Evolutionary conservation across 768 basidiomycete species (phyloP), one percentile per base, ranked within the genome.

Genomic region (Podaxis carcinomalis): DNA sequence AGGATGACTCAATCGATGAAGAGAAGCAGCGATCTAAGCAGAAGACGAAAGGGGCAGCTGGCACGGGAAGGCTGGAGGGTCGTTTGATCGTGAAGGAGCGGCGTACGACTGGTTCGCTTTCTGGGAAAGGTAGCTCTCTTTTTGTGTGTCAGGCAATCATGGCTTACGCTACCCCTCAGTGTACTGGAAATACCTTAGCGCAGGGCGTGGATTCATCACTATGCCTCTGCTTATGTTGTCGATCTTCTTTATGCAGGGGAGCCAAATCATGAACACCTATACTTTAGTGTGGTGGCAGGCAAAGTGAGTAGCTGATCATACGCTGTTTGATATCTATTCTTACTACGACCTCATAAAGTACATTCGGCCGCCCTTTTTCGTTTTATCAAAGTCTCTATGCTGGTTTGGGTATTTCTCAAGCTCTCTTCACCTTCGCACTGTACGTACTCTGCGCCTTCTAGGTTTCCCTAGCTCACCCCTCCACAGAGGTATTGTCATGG

Each of bases 271-370:
- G 65, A 87, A 83, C 64, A 81, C 83, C 57, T 88, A 89, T 62
- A 86, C 84, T 51, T 74, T 91, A 14, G 83, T 89, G 16, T 90
- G 85, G 83, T 88, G 89, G 89, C 81, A 89, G 68, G 77, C 74
- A 46, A 79, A 87, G 83, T 85, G 50, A 56, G 80, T 73, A 0
- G 19, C 27, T 23, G 37, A 46, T 56, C 36, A 28, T 27, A 28
- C 28, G 52, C 51, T n/a, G 39, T 19, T 14, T 56, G 19, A 32
- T n/a, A 35, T 51, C 27, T 53, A 28, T 36, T 23, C 54, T 49
- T 6, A 50, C 2, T 16, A 9, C 9, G 9, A 32, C 32, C 16
- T 49, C 9, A 28, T 52, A 25, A 55, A 85, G 80, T 67, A 74
- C 73, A 37, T 86, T 80, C 68, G 50, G 79, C 51, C 74, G 73